These are phyloP conservation scores for Chionographis japonica DNA, from an alignment of 106 monocot genomes.

Conservation along the genomic window DNA sequence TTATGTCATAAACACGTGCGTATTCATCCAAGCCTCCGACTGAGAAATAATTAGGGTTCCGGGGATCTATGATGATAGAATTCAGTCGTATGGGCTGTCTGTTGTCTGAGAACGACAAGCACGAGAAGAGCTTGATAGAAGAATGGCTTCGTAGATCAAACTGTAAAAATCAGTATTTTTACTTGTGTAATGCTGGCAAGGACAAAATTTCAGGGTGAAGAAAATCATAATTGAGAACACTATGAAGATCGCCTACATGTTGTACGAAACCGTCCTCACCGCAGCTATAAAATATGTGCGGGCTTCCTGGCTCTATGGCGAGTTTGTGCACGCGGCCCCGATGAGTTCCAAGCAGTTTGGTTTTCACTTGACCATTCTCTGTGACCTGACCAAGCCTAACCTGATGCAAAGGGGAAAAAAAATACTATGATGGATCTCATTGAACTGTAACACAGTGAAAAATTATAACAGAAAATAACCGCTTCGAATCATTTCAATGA, in stretches of 20 bases:
- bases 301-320: conserved; percentile 81
- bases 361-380: conserved; percentile 49
- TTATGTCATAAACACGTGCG: conserved; percentile 78
- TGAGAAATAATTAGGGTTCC: conserved; percentile 67
- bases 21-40: conserved; percentile 77
- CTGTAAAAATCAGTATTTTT: conserved; percentile 43
- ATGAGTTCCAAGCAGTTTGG: conserved; percentile 60
- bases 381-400: conserved; percentile 56
- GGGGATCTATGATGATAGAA: conserved; percentile 66
- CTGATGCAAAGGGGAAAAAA: conserved; percentile 16
- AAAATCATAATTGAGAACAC: neutral
- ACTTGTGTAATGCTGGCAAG: conserved; percentile 5
- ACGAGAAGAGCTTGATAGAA: conserved; percentile 62
- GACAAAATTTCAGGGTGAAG: neutral
- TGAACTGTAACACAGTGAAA: neutral
- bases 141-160: conserved; percentile 73
- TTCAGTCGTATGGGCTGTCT: conserved; percentile 45
- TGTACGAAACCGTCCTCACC: conserved; percentile 90
- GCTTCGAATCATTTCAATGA: no score
- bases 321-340: conserved; percentile 66
- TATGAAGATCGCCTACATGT: conserved; percentile 35
- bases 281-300: conserved; percentile 85
- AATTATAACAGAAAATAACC: no score
- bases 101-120: conserved; percentile 51
- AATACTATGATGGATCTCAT: neutral